Conservation (phyloP, 2,329 filamentous ascomycete genomes). For the Pseudogymnoascus sp. region DNA sequence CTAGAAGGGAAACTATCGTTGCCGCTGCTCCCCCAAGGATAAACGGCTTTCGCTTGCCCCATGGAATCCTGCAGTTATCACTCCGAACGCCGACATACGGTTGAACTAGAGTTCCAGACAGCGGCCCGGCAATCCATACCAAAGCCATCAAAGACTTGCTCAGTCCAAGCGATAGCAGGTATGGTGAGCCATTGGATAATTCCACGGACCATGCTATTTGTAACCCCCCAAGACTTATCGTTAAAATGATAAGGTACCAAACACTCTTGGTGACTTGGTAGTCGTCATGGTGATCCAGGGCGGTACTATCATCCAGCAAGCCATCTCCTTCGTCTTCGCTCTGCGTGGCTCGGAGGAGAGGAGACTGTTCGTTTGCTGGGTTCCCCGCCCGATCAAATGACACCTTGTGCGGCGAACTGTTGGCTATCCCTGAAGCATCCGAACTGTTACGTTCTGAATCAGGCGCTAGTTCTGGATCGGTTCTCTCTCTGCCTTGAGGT, state of each 20-base stretch:
- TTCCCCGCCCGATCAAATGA: constrained; percentile 19
- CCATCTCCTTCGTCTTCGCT: constrained; percentile 29
- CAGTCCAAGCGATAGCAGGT: constrained; percentile 68
- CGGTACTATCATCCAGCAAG: constrained; percentile 27
- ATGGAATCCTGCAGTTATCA: constrained; percentile 64
- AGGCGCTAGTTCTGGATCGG: not conserved
- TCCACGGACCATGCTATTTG: constrained; percentile 97
- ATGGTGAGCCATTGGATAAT: constrained; percentile 84
- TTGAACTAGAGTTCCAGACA: constrained; percentile 71
- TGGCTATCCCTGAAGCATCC: constrained; percentile 9
- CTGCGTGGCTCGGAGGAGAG: constrained; percentile 37
- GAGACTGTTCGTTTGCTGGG: constrained; percentile 38
- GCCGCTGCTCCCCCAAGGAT: constrained; percentile 63
- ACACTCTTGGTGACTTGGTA: constrained; percentile 65
- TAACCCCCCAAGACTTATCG: constrained; percentile 76
- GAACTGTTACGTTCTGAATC: not conserved
- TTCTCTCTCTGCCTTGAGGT: constrained; percentile 9
- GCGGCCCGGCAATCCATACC: constrained; percentile 75
- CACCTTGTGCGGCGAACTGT: constrained; percentile 15
- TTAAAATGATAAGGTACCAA: constrained; percentile 80
- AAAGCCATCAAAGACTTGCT: constrained; percentile 76
- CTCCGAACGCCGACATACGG: constrained; percentile 76
- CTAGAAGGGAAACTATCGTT: constrained; percentile 58
- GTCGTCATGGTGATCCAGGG: constrained; percentile 35
- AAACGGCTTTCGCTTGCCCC: constrained; percentile 75